Evolutionary conservation across 805 yeast genomes (phyloP).

Genomic region (Sungouiella thailandica): DNA sequence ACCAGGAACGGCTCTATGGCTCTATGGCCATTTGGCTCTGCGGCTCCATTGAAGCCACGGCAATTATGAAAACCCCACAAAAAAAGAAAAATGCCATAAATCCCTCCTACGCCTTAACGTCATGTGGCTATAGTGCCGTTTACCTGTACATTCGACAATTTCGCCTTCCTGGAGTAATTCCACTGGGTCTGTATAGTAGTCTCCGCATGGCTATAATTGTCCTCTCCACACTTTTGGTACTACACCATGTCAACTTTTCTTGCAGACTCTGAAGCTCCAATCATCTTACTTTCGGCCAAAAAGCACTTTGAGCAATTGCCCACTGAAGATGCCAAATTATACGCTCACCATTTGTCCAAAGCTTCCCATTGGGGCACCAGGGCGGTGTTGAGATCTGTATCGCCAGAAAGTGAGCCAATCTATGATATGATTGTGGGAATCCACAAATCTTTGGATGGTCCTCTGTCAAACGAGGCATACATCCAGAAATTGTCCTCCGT

Average conservation of each 20-base stretch:
- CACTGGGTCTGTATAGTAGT: too few relatives aligned
- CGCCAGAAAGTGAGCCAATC: constrained; percentile 73
- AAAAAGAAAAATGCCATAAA: too few relatives aligned
- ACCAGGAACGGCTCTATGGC: too few relatives aligned
- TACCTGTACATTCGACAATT: too few relatives aligned
- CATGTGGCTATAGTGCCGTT: too few relatives aligned
- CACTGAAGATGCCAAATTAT: constrained; percentile 48
- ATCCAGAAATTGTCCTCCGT: constrained; percentile 29
- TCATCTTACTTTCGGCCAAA: constrained; percentile 52
- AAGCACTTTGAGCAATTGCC: constrained; percentile 64
- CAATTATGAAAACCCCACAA: too few relatives aligned
- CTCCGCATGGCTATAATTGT: too few relatives aligned
- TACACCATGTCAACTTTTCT: constrained; percentile 12
- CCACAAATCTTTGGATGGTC: constrained; percentile 47
- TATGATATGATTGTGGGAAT: constrained; percentile 63
- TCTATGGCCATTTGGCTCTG: too few relatives aligned
- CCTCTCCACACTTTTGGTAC: neutral
- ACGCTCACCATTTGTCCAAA: constrained; percentile 79
- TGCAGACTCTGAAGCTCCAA: constrained; percentile 42
- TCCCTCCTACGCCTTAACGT: too few relatives aligned
- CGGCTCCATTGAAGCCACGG: too few relatives aligned
- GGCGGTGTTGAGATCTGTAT: constrained; percentile 73
- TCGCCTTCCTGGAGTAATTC: too few relatives aligned
- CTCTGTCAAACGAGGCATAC: constrained; percentile 32
- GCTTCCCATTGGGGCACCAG: constrained; percentile 85